Evolutionary conservation across 805 yeast genomes (phyloP).

Genomic region (Starmerella cellae): DNA sequence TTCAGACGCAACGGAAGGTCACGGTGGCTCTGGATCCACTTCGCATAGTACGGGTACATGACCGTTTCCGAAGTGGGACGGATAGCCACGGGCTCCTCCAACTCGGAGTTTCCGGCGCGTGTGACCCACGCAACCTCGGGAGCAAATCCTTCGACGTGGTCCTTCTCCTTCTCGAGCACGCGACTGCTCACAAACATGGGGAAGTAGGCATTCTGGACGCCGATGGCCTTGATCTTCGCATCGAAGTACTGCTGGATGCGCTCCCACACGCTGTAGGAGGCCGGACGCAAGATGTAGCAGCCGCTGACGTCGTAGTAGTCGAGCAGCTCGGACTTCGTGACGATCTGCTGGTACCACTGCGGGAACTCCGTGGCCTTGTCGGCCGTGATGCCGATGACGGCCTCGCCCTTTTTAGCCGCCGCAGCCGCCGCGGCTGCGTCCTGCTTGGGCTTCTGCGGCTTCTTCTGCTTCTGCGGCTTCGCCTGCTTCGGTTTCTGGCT

Average conservation of each 20-base stretch:
- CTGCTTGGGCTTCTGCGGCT: conserved; percentile 43
- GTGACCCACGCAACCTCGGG: conserved; percentile 99
- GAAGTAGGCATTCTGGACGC: conserved; percentile 91
- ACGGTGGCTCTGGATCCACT: conserved; percentile 97
- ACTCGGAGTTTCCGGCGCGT: conserved; percentile 80
- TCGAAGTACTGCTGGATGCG: conserved; percentile 80
- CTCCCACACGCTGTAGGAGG: conserved; percentile 92
- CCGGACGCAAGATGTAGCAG: conserved; percentile 94
- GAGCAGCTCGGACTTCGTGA: conserved; percentile 94
- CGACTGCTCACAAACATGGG: conserved; percentile 94
- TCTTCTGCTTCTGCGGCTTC: conserved; percentile 63
- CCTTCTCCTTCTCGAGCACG: conserved; percentile 94
- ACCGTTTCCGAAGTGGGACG: conserved; percentile 99
- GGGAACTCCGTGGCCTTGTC: conserved; percentile 88
- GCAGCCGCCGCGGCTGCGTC: conserved; percentile 19
- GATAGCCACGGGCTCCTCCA: conserved; percentile 96
- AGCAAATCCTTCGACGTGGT: conserved; percentile 97
- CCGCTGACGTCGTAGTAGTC: conserved; percentile 98
- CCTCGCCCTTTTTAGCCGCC: conserved; percentile 20
- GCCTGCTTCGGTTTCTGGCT: conserved; percentile 23
- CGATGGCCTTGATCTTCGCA: conserved; percentile 63
- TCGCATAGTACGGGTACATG: conserved; percentile 98
- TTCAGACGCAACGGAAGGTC: conserved; percentile 91
- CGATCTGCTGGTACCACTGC: conserved; percentile 93
- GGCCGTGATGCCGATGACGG: conserved; percentile 73